Percentiles rank a stretch among this genome's conserved stretches.
These are phyloP conservation scores for Fusarium torulosum DNA, from an alignment of 2,329 filamentous ascomycete genomes.

Conservation along the genomic window DNA sequence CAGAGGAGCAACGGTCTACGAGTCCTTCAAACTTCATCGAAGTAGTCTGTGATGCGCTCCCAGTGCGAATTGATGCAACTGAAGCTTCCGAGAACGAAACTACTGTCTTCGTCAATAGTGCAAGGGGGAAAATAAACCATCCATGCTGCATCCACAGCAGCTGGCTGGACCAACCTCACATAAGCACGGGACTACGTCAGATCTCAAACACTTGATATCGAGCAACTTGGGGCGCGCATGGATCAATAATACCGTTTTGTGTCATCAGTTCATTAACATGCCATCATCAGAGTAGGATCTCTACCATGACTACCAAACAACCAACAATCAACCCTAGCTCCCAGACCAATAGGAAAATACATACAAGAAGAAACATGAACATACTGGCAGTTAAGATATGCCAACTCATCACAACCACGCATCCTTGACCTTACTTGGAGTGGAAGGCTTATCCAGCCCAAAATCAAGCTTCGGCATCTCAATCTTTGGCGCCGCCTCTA, in stretches of 20 bases:
- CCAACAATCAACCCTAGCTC: conserved; percentile 45
- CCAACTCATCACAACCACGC: conserved; percentile 49
- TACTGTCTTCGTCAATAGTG: not conserved
- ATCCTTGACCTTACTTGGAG: conserved; percentile 50
- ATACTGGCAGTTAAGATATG: conserved; percentile 31
- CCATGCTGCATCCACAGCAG: not conserved
- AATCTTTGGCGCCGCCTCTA: conserved; percentile 70
- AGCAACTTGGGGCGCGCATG: conserved; percentile 20
- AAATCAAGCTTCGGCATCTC: conserved; percentile 71
- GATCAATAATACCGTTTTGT: conserved; percentile 43
- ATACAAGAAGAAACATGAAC: conserved; percentile 41
- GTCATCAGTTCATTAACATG: conserved; percentile 58
- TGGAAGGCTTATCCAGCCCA: conserved; percentile 53
- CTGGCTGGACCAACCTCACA: conserved; percentile 6
- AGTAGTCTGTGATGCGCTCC: conserved; percentile 48
- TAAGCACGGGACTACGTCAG: conserved; percentile 15
- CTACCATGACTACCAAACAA: conserved; percentile 49
- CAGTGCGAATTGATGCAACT: not conserved
- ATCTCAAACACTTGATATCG: conserved; percentile 25
- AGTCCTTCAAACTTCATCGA: conserved; percentile 73
- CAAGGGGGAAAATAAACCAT: not conserved
- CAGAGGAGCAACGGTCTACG: conserved; percentile 70
- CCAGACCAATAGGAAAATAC: conserved; percentile 42
- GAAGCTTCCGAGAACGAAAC: not conserved
- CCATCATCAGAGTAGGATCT: conserved; percentile 51